phyloP scores from a whole-genome alignment of 2,329 filamentous ascomycete species.

The Aspergillus sp. region DNA sequence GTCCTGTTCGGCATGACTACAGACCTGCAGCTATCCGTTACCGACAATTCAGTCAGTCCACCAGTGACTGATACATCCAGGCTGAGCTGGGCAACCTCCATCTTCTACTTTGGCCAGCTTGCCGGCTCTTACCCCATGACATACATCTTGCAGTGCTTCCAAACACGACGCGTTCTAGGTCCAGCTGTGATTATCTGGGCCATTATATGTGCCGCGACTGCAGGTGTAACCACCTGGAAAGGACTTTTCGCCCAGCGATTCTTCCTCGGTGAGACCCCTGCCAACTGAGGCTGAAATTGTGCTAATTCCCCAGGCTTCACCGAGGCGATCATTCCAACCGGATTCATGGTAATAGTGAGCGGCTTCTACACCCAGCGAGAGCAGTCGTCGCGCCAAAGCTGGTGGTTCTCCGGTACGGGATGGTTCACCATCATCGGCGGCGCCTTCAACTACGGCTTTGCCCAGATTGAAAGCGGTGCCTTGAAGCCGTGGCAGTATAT shows the following conservation, averaged over 20 bases:
- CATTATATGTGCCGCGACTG: slow-evolving; percentile 66
- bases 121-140: slow-evolving; percentile 73
- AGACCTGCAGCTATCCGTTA: slow-evolving; percentile 62
- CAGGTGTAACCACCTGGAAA: slow-evolving; percentile 61
- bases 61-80: slow-evolving; percentile 64
- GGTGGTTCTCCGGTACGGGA: slow-evolving; percentile 63
- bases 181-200: slow-evolving; percentile 60
- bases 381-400: slow-evolving; percentile 63
- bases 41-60: slow-evolving; percentile 52
- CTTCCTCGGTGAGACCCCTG: slow-evolving; percentile 46
- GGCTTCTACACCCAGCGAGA: slow-evolving; percentile 66
- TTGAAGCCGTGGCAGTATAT: slow-evolving; percentile 69
- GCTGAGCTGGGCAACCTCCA: slow-evolving; percentile 72
- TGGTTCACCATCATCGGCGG: slow-evolving; percentile 64
- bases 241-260: slow-evolving; percentile 68
- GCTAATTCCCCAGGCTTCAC: slow-evolving; percentile 45
- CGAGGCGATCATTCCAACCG: slow-evolving; percentile 65
- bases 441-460: slow-evolving; percentile 66
- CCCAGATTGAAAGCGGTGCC: slow-evolving; percentile 56
- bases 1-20: slow-evolving; percentile 74
- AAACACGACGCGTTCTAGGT: slow-evolving; percentile 64
- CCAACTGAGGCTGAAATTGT: background rate
- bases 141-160: slow-evolving; percentile 67
- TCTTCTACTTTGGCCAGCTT: slow-evolving; percentile 81
- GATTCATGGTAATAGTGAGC: slow-evolving; percentile 64